phyloP scores from a whole-genome alignment of 352 stramenopile genomes.

The Phytophthora meadii region DNA sequence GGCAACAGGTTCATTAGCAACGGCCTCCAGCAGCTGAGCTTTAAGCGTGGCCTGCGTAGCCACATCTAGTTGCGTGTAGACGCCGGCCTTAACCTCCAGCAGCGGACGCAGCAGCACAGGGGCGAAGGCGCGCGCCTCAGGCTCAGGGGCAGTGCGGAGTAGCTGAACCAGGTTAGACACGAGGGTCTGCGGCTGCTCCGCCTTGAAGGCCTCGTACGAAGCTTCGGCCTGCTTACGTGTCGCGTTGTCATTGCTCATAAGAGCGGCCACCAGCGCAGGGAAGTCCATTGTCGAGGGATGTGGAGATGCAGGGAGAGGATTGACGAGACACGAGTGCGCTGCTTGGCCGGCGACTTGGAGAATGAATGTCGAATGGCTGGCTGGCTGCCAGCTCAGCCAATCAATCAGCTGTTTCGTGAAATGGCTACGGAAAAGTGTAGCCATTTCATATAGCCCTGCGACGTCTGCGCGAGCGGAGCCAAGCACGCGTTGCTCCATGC shows the following conservation, averaged over 20 bases:
- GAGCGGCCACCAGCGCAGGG: constrained; percentile 69
- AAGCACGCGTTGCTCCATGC: no score
- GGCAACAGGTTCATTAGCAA: constrained; percentile 67
- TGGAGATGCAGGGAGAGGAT: neutral
- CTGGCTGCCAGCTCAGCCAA: constrained; percentile 29
- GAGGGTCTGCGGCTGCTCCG: constrained; percentile 66
- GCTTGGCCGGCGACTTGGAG: constrained; percentile 24
- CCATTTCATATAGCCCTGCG: no score
- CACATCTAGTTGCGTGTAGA: constrained; percentile 71
- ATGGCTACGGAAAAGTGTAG: constrained; percentile 31
- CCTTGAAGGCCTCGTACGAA: constrained; percentile 77
- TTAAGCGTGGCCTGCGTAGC: constrained; percentile 66
- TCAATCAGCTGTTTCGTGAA: constrained; percentile 37
- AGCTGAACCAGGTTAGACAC: constrained; percentile 76
- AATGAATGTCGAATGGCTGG: constrained; percentile 19
- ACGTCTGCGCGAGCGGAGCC: no score
- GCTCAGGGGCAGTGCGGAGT: constrained; percentile 60
- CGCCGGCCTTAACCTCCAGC: constrained; percentile 69
- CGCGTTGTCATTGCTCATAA: constrained; percentile 80
- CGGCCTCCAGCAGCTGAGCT: constrained; percentile 73
- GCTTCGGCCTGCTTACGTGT: constrained; percentile 78
- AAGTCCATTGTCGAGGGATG: constrained; percentile 64
- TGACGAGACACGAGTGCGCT: constrained; percentile 5
- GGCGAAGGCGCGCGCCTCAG: constrained; percentile 74
- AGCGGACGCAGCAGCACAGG: constrained; percentile 82